A percentile compares a stretch with the other conserved stretches of the same genome.
Conservation (phyloP, 2,329 filamentous ascomycete species). For the Hansfordia pulvinata region DNA sequence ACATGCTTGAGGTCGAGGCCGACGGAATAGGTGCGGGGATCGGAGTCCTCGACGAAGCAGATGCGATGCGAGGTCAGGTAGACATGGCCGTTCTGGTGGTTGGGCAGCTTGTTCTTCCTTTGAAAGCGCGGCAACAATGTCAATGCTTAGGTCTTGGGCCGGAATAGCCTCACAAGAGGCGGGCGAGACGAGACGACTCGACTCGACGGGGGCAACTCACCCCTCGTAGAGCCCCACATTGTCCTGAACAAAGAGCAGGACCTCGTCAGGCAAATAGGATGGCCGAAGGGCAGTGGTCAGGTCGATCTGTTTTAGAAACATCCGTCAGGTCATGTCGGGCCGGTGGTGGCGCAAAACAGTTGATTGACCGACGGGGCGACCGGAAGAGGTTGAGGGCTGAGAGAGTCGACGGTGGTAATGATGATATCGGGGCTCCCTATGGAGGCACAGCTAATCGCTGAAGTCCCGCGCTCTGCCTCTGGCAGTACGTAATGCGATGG, state of each 20-base stretch:
- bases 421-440: too few species aligned
- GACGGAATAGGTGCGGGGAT: constrained; percentile 74
- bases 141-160: neutral
- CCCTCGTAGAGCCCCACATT: constrained; percentile 96
- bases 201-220: constrained; percentile 47
- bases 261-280: constrained; percentile 83
- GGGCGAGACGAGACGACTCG: too few species aligned
- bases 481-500: too few species aligned
- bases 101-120: constrained; percentile 89
- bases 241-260: constrained; percentile 91
- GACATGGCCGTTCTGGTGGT: constrained; percentile 90
- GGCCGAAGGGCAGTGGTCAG: constrained; percentile 93
- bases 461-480: too few species aligned
- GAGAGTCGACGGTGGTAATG: too few species aligned
- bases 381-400: too few species aligned
- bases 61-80: constrained; percentile 92
- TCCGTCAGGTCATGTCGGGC: constrained; percentile 55
- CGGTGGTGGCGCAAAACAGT: too few species aligned
- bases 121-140: constrained; percentile 3
- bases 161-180: too few species aligned
- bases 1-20: constrained; percentile 83
- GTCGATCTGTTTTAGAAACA: constrained; percentile 94
- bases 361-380: too few species aligned
- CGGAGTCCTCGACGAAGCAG: constrained; percentile 84
- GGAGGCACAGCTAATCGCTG: too few species aligned